phyloP scores from a whole-genome alignment of 495 filamentous ascomycete genomes.

The Aspergillus indologenus region DNA sequence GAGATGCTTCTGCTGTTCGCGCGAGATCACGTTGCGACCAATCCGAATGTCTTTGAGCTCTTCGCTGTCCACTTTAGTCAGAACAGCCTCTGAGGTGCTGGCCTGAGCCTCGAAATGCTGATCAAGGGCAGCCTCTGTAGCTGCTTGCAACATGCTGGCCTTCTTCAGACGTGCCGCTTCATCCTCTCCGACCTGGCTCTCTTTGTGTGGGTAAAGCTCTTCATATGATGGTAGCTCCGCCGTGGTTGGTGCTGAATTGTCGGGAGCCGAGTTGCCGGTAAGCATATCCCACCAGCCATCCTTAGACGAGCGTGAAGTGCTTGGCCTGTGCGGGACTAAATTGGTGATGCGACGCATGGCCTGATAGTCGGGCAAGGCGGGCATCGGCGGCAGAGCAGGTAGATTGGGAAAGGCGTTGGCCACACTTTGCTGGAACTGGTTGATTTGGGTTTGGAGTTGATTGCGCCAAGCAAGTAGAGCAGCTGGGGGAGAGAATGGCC shows the following conservation, averaged over 20 bases:
- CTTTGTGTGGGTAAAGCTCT: conserved; percentile 66
- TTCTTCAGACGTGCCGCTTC: conserved; percentile 58
- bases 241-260: conserved; percentile 37
- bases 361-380: conserved; percentile 69
- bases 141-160: conserved; percentile 55
- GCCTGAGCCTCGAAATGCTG: conserved; percentile 60
- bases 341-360: conserved; percentile 70
- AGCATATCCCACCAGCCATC: conserved; percentile 71
- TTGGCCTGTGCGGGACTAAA: conserved; percentile 60
- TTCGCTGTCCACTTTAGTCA: conserved; percentile 30
- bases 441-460: conserved; percentile 71
- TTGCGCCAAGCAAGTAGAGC: conserved; percentile 72
- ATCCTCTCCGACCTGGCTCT: conserved; percentile 30
- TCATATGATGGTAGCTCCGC: conserved; percentile 72
- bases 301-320: conserved; percentile 42
- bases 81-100: conserved; percentile 46
- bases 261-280: conserved; percentile 47
- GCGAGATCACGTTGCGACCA: conserved; percentile 51
- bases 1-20: conserved; percentile 71
- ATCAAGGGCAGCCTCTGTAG: conserved; percentile 64
- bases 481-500: conserved; percentile 53
- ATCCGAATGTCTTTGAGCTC: conserved; percentile 46
- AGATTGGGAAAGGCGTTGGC: conserved; percentile 67
- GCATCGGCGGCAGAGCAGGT: conserved; percentile 57
- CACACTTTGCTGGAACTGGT: conserved; percentile 73